Evolutionary conservation across 768 basidiomycete species (phyloP).

Genomic region (Pholiota molesta): DNA sequence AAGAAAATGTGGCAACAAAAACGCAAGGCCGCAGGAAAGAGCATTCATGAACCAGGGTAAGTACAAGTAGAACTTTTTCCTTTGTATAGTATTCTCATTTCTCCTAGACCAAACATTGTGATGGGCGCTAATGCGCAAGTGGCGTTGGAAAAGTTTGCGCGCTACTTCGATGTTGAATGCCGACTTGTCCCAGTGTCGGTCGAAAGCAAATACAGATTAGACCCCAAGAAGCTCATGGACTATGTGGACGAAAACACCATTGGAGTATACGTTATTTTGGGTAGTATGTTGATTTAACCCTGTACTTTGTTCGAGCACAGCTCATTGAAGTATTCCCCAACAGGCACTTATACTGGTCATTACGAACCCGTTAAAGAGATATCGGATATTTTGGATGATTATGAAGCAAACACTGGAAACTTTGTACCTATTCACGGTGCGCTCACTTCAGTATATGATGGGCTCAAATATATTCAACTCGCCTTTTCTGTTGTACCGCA

Average conservation of each 20-base stretch:
- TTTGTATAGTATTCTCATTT: neutral
- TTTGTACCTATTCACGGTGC: conserved; percentile 73
- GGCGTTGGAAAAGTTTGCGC: conserved; percentile 71
- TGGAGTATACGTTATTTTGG: conserved; percentile 60
- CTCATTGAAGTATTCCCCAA: conserved; percentile 33
- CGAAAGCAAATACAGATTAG: conserved; percentile 57
- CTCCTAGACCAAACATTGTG: conserved; percentile 58
- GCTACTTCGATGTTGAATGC: conserved; percentile 73
- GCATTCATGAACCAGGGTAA: conserved; percentile 78
- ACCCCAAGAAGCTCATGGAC: conserved; percentile 64
- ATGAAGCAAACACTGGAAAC: conserved; percentile 61
- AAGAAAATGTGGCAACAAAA: conserved; percentile 73
- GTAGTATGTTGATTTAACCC: conserved; percentile 31
- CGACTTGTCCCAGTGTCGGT: conserved; percentile 53
- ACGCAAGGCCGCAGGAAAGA: conserved; percentile 66
- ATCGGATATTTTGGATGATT: conserved; percentile 70
- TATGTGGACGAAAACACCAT: conserved; percentile 77
- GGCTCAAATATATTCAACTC: conserved; percentile 42
- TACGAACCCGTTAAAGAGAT: conserved; percentile 87
- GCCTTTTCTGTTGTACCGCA: conserved; percentile 31
- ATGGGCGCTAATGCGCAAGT: conserved; percentile 78
- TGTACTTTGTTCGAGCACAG: conserved; percentile 47
- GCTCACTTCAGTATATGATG: conserved; percentile 27
- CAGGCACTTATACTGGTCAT: conserved; percentile 66
- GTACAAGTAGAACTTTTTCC: conserved; percentile 9